Percentiles rank a stretch among this genome's conserved stretches.
phyloP scores from a whole-genome alignment of 2,329 filamentous ascomycete species.

The Aspergillus sp. region DNA sequence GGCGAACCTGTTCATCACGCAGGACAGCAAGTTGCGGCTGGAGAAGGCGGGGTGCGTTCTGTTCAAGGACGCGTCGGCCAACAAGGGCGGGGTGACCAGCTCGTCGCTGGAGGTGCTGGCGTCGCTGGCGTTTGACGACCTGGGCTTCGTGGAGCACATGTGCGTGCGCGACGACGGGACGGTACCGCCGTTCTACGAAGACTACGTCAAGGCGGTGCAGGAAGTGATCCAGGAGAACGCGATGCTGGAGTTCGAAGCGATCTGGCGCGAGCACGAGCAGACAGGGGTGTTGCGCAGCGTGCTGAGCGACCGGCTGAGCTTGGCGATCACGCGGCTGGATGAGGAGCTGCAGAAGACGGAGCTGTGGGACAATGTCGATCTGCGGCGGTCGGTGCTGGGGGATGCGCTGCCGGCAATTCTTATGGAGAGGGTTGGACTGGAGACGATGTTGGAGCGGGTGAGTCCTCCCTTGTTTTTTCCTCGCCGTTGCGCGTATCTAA shows the following conservation, averaged over 20 bases:
- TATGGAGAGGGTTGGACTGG: conserved; percentile 79
- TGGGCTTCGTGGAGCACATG: conserved; percentile 85
- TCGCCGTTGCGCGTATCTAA: conserved; percentile 11
- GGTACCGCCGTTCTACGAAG: conserved; percentile 81
- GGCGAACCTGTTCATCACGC: conserved; percentile 96
- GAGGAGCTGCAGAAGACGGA: conserved; percentile 92
- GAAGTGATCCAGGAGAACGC: conserved; percentile 85
- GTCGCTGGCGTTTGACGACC: conserved; percentile 86
- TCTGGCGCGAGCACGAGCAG: conserved; percentile 86
- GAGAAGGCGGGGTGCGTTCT: conserved; percentile 91
- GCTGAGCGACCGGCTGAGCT: conserved; percentile 82
- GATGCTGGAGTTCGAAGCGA: conserved; percentile 88
- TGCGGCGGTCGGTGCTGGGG: conserved; percentile 66
- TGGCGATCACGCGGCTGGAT: conserved; percentile 91
- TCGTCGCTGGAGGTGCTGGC: conserved; percentile 94
- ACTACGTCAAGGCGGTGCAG: conserved; percentile 88
- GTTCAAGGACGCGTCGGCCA: conserved; percentile 96
- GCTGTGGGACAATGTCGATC: conserved; percentile 73
- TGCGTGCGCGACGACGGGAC: conserved; percentile 70
- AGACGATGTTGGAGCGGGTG: conserved; percentile 73
- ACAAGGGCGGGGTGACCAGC: conserved; percentile 97
- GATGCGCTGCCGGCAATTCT: conserved; percentile 81
- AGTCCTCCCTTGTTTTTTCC: conserved; percentile 20
- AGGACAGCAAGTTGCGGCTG: conserved; percentile 90
- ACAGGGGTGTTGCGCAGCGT: conserved; percentile 72